Evolutionary conservation across 1,284 basidiomycete species (phyloP), one percentile per base, ranked within the genome.

Genomic region (Ustilago curta): DNA sequence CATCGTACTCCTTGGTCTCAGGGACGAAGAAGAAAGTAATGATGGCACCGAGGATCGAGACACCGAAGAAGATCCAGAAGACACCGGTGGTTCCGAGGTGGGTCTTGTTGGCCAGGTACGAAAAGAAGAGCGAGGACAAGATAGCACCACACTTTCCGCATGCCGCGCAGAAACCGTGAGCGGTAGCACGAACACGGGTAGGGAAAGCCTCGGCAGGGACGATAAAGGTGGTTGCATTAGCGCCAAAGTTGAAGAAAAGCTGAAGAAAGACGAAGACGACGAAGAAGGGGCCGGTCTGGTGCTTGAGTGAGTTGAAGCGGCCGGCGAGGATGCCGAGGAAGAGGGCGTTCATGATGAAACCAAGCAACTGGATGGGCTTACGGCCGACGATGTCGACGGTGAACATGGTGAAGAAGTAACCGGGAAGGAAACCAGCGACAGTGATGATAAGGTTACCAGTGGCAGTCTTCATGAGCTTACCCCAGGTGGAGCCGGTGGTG

Each of bases 161-260:
- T n/a, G 85, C 85, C 32, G 86, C 86, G 39, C 85, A 87, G 57
- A 87, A 81, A 61, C 88, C 86, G 82, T 87, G 86, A 55, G 86
- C 85, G 43, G 87, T 86, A 23, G 86, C 85, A 66, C 87, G 86
- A 60, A 88, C 87, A 48, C 93, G 90, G 3, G 93, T 94, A 2
- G 93, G 93, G 90, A 94, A 95, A 29, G 88, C 89, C 85, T 95
- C 80, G 49, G 79, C 81, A 8, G 93, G 93, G 37, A 94, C 88
- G 76, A 94, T 83, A 79, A 89, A 94, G 3, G 92, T 94, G 0
- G 92, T 94, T 0, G 90, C 89, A 86, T 93, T 94, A 54, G 92
- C 91, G 0, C 92, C 92, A 21, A 70, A 81, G 73, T 85, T 85
- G 77, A 85, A 85, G 64, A 78, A 79, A 57, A 82, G 78, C 57